Percentiles rank a stretch among this genome's conserved stretches.
These are phyloP conservation scores for Colletotrichum falcatum DNA, from an alignment of 2,329 filamentous ascomycete species.

Conservation along the genomic window DNA sequence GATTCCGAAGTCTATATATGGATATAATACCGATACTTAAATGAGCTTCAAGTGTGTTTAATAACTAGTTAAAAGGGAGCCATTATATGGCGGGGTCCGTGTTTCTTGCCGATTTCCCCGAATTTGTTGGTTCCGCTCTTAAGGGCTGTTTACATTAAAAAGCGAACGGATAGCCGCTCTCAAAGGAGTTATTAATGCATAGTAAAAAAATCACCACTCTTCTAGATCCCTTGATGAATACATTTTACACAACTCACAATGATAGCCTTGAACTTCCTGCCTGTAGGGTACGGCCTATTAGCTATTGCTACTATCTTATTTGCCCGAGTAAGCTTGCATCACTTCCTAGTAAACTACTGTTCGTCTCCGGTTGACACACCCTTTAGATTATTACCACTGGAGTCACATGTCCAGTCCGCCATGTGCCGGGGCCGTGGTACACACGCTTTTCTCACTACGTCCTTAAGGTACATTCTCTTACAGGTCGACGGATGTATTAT, in stretches of 20 bases:
- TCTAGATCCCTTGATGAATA: neutral
- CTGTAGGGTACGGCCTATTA: conserved; percentile 1
- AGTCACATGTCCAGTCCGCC: conserved; percentile 6
- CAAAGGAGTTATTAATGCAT: too few relatives aligned
- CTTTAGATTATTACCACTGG: conserved; percentile 22
- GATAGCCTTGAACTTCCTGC: neutral
- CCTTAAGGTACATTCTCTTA: conserved; percentile 46
- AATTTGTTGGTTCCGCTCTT: too few relatives aligned
- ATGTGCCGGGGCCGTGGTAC: conserved; percentile 23
- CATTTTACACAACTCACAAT: neutral
- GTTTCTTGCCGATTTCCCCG: too few relatives aligned
- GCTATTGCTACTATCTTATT: neutral
- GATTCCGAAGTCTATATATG: too few relatives aligned
- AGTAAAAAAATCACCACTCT: too few relatives aligned
- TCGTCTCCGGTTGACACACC: neutral
- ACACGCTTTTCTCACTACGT: conserved; percentile 15
- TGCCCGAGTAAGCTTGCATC: conserved; percentile 1
- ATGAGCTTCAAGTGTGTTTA: too few relatives aligned
- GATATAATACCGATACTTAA: too few relatives aligned
- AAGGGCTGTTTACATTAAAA: too few relatives aligned
- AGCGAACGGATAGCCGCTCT: too few relatives aligned
- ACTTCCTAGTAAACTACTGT: too few relatives aligned
- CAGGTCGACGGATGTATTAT: conserved; percentile 54
- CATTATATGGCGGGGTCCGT: too few relatives aligned
- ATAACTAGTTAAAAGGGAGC: too few relatives aligned